These are phyloP conservation scores for Trichoderma afroharzianum DNA, from an alignment of 2,329 filamentous ascomycete genomes.

Conservation along the genomic window DNA sequence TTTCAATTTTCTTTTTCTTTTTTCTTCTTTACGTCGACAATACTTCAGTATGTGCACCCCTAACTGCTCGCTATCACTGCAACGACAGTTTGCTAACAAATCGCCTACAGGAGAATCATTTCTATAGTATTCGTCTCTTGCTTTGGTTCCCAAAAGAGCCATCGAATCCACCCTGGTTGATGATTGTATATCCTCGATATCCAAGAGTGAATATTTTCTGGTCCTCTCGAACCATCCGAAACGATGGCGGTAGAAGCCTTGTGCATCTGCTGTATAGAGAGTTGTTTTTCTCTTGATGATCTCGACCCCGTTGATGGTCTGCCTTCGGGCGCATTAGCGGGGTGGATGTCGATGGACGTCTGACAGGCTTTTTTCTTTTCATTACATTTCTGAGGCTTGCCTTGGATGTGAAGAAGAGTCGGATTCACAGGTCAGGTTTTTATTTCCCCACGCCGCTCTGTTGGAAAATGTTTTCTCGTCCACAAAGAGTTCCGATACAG, in stretches of 20 bases:
- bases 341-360: slow-evolving; percentile 86
- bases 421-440: slow-evolving; percentile 26
- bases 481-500: no score
- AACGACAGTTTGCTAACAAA: slow-evolving; percentile 22
- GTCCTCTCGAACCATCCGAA: slow-evolving; percentile 59
- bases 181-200: slow-evolving; percentile 81
- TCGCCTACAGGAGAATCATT: slow-evolving; percentile 73
- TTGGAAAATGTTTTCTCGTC: no score
- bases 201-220: slow-evolving; percentile 74
- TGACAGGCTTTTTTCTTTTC: slow-evolving; percentile 70
- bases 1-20: slow-evolving; percentile 39
- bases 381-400: slow-evolving; percentile 46
- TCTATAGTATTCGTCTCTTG: slow-evolving; percentile 95
- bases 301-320: slow-evolving; percentile 71
- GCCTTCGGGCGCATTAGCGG: slow-evolving; percentile 72
- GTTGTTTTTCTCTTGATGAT: slow-evolving; percentile 73
- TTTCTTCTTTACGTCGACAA: slow-evolving; percentile 58
- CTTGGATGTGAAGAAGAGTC: slow-evolving; percentile 50
- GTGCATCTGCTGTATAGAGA: slow-evolving; percentile 65
- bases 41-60: slow-evolving; percentile 51
- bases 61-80: slow-evolving; percentile 20
- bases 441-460: slow-evolving; percentile 49
- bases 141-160: slow-evolving; percentile 90
- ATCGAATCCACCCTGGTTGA: slow-evolving; percentile 95
- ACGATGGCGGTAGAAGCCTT: slow-evolving; percentile 52